Percentiles rank a stretch among this genome's conserved stretches.
These are phyloP conservation scores for Viridothelium virens DNA, from an alignment of 495 filamentous ascomycete genomes.

Conservation along the genomic window DNA sequence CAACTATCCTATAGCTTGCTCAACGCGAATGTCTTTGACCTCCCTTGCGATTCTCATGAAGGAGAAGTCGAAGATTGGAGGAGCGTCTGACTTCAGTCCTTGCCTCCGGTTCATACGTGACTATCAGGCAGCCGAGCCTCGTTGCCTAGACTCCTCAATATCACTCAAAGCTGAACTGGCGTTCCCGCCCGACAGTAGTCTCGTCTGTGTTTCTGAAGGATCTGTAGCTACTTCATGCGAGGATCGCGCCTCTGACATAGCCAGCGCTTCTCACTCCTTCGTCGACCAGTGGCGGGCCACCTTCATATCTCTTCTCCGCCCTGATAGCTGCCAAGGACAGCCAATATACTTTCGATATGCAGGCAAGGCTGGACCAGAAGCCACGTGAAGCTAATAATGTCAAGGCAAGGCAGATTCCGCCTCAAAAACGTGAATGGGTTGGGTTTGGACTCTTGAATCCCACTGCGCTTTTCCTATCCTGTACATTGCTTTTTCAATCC, in stretches of 20 bases:
- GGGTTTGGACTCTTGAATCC: background rate
- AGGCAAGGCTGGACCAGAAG: background rate
- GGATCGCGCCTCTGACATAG: background rate
- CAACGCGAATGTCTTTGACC: background rate
- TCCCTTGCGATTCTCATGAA: background rate
- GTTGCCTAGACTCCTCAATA: background rate
- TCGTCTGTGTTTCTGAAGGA: background rate
- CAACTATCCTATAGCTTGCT: background rate
- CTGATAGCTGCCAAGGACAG: background rate
- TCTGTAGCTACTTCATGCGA: background rate
- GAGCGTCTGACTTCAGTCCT: background rate
- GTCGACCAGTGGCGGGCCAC: background rate
- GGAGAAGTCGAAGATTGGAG: background rate
- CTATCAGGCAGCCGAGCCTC: slow-evolving; percentile 5
- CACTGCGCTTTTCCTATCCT: background rate
- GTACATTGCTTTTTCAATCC: background rate
- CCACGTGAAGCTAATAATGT: background rate
- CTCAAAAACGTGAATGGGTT: background rate
- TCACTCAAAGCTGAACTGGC: background rate
- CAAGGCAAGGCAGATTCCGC: background rate
- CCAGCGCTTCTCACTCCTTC: background rate
- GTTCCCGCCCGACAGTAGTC: background rate
- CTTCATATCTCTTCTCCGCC: background rate
- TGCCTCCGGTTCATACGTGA: background rate
- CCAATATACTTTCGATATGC: background rate